phyloP scores from a whole-genome alignment of 805 yeast species.

The Saturnispora ahearnii region DNA sequence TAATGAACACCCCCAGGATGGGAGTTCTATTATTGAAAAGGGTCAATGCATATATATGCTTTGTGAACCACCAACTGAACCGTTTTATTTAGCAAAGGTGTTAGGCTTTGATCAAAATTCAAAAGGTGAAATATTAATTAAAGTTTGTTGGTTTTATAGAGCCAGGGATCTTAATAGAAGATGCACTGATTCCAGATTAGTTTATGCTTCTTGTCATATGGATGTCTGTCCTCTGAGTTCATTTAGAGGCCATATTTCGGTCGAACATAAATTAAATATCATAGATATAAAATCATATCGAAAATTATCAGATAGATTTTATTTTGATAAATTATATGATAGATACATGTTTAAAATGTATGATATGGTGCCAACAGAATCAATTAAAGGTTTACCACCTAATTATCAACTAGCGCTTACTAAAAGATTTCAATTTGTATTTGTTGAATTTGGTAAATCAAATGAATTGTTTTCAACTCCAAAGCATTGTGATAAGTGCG shows the following conservation, averaged over 20 bases:
- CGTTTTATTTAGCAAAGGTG: conserved; percentile 80
- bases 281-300: conserved; percentile 48
- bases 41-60: conserved; percentile 74
- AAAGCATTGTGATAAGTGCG: conserved; percentile 63
- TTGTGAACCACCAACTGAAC: conserved; percentile 91
- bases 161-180: conserved; percentile 73
- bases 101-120: conserved; percentile 60
- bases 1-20: conserved; percentile 26
- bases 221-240: conserved; percentile 72
- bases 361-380: conserved; percentile 60
- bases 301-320: conserved; percentile 59
- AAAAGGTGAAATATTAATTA: conserved; percentile 21
- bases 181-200: conserved; percentile 59
- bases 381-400: conserved; percentile 48
- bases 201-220: conserved; percentile 79
- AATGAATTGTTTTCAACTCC: conserved; percentile 57
- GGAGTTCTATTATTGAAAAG: conserved; percentile 30
- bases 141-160: conserved; percentile 85
- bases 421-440: conserved; percentile 63
- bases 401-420: conserved; percentile 53
- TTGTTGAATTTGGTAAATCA: conserved; percentile 61
- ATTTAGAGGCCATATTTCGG: conserved; percentile 66
- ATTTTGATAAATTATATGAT: conserved; percentile 80
- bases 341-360: conserved; percentile 76
- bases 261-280: conserved; percentile 60